These are phyloP conservation scores for Saccharomycopsis babjevae DNA, from an alignment of 805 yeast genomes.

Conservation along the genomic window DNA sequence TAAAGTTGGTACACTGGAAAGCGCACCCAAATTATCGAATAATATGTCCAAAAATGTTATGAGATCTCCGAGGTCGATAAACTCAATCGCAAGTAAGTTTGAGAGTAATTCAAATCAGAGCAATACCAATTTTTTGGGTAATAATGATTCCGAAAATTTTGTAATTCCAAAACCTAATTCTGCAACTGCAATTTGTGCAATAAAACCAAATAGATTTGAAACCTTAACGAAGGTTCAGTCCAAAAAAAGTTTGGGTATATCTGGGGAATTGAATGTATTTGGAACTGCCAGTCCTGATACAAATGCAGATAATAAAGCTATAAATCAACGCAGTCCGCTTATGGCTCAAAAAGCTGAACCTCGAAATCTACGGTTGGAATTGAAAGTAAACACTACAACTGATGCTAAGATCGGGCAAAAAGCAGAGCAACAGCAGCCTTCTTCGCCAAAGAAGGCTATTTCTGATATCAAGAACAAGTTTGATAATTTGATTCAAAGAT, in stretches of 20 bases:
- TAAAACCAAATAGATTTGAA: background rate
- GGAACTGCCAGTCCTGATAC: too few relatives aligned
- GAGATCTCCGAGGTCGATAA: slow-evolving; percentile 1
- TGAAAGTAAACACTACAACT: background rate
- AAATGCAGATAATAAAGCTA: too few relatives aligned
- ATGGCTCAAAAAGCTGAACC: background rate
- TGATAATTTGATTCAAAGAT: background rate
- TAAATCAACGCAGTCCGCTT: too few relatives aligned
- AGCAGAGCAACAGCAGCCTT: background rate
- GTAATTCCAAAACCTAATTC: background rate
- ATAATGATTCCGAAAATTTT: background rate
- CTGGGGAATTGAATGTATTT: background rate
- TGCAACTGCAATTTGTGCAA: background rate
- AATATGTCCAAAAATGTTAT: background rate
- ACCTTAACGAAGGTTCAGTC: background rate
- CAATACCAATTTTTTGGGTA: background rate
- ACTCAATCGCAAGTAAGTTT: slow-evolving; percentile 2
- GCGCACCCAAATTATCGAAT: background rate
- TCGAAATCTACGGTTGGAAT: background rate
- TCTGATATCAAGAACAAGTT: background rate
- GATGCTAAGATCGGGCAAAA: background rate
- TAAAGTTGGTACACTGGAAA: background rate
- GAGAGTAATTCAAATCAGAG: background rate
- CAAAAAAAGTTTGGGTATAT: background rate
- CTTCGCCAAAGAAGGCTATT: background rate